Conservation (phyloP, 495 filamentous ascomycete species). For the Tuber brumale region DNA sequence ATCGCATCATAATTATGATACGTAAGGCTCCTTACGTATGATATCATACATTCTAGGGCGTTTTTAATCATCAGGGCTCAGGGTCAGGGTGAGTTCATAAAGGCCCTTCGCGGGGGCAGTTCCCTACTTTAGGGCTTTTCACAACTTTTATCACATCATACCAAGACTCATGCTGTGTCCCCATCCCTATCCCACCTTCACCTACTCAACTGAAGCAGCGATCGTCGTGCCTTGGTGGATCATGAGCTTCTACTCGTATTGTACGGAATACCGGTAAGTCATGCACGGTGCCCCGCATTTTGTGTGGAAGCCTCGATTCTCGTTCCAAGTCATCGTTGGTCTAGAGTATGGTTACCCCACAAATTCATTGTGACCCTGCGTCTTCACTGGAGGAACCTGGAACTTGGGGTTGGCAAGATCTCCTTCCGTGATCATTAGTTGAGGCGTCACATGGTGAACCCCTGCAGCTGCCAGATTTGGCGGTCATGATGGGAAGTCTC, state of each 20-base stretch:
- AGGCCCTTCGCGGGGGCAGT: not conserved
- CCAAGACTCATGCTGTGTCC: not conserved
- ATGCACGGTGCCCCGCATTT: conserved; percentile 3
- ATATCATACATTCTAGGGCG: not conserved
- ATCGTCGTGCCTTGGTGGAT: not conserved
- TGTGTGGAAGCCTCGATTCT: not conserved
- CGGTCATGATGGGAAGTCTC: not conserved
- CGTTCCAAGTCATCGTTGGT: conserved; percentile 1
- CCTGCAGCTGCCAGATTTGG: not conserved
- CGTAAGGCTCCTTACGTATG: not conserved
- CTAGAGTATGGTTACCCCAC: not conserved
- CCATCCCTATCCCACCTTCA: not conserved
- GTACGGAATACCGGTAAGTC: not conserved
- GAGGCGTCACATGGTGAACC: not conserved
- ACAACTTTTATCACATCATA: not conserved
- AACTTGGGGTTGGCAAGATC: not conserved
- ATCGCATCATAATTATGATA: too few relatives aligned
- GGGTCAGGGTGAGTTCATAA: not conserved
- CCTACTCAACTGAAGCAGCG: not conserved
- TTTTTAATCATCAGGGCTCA: not conserved
- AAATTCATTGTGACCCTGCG: not conserved
- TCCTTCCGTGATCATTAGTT: not conserved
- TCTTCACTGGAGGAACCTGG: conserved; percentile 4
- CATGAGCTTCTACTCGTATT: not conserved
- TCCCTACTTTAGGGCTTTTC: not conserved